These are phyloP conservation scores for Colletotrichum incanum DNA, from an alignment of 2,329 filamentous ascomycete species.

Conservation along the genomic window DNA sequence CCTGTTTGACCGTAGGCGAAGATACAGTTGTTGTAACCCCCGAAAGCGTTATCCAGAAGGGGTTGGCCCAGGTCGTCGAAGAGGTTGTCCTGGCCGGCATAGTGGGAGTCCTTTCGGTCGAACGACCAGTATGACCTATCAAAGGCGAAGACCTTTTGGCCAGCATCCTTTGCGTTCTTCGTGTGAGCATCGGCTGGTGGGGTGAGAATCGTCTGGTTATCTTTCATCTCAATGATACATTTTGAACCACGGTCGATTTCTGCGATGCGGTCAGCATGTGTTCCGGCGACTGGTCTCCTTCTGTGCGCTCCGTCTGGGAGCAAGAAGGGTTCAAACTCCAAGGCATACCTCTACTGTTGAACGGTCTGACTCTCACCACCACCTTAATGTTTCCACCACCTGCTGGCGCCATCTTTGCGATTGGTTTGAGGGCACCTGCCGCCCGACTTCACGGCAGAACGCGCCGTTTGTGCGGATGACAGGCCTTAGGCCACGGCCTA, in stretches of 20 bases:
- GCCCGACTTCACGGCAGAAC: slow-evolving; percentile 32
- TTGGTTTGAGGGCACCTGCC: slow-evolving; percentile 35
- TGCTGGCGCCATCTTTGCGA: slow-evolving; percentile 70
- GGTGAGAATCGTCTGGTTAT: slow-evolving; percentile 87
- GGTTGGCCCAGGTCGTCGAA: slow-evolving; percentile 91
- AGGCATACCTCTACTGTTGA: slow-evolving; percentile 89
- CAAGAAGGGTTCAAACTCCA: neutral
- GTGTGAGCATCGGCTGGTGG: slow-evolving; percentile 74
- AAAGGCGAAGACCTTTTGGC: slow-evolving; percentile 91
- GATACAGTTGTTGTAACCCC: slow-evolving; percentile 99
- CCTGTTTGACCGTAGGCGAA: slow-evolving; percentile 99
- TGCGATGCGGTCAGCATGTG: slow-evolving; percentile 55
- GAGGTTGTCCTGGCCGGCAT: slow-evolving; percentile 90
- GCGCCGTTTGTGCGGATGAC: slow-evolving; percentile 34
- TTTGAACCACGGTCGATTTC: slow-evolving; percentile 92
- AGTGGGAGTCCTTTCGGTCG: slow-evolving; percentile 83
- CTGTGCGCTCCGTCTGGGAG: neutral
- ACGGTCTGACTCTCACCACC: slow-evolving; percentile 95
- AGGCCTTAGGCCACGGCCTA: slow-evolving; percentile 24
- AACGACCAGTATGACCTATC: slow-evolving; percentile 99
- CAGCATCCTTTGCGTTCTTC: slow-evolving; percentile 80
- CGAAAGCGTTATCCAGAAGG: slow-evolving; percentile 96
- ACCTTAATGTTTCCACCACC: slow-evolving; percentile 99
- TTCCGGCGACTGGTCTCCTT: neutral
- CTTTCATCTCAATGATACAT: slow-evolving; percentile 99